Base-by-base conservation (phyloP, 2,329 filamentous ascomycete genomes). In the Nigrograna mackinnonii region DNA sequence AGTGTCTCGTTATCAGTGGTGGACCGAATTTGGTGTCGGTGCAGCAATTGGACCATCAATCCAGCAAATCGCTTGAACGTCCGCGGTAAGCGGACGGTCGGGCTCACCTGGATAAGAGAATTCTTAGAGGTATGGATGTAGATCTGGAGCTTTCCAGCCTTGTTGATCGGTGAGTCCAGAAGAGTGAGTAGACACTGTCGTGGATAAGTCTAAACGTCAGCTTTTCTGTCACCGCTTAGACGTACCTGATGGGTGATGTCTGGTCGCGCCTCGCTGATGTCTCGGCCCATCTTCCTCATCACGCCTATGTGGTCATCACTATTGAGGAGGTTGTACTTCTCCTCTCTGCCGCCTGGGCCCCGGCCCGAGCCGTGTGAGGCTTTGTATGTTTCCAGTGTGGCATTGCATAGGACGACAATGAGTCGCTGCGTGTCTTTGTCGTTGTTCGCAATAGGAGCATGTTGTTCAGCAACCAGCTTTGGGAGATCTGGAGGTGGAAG, bases 21-120 rank as follows among this genome's bases (percentile, higher is more conserved):
- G 28, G 92, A 96, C 54, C 94, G 87, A 64, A 99, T 99, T 32
- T 92, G 95, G 31, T 97, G 83, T 46, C 91, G 87, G 72, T 99
- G 94, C 33, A 99, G 83, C 26, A 99, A 80, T 74, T 99, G 94
- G 41, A 99, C 94, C 94, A 99, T 99, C 48, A 99, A 78, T 74
- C 94, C 94, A 34, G 94, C 94, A 62, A 99, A 99, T 30, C 94
- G 91, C 80, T 99, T 99, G 74, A 99, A 99, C 1, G 94, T 99
- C 71, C 94, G 86, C 37, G 94, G 94, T 55, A 99, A 97, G 63
- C 94, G 90, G 44, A 99, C 94, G 6, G 91, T 91, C n/a, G 94
- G 94, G 64, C 91, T 96, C 54, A 99, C 92, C 74, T 97, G 91
- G 62, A 99, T 99, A 58, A 99, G 79, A 24, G 97, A 92, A 38